Base-by-base conservation (phyloP, 805 yeast species). In the Lipomyces kockii region DNA sequence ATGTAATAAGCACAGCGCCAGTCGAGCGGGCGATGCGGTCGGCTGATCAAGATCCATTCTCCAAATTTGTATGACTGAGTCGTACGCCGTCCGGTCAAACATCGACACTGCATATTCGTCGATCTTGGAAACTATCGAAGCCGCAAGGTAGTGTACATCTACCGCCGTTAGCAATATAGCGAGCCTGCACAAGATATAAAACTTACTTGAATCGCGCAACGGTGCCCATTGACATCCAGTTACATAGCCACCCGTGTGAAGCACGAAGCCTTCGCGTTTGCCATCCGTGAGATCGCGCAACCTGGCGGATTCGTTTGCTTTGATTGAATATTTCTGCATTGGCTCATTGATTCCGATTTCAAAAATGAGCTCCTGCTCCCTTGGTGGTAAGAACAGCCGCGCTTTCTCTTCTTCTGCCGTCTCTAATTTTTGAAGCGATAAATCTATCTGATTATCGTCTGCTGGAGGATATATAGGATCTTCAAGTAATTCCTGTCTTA, bases 141-240 rank as follows among this genome's bases (percentile, higher is more conserved):
- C 29, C n/a, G 68, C 70, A 1, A 67, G 61, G 35, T 62, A 67
- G 34, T 67, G 68, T 9, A 20, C 20, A 43, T 60, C 70, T 62
- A 22, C 34, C 17, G 35, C 1, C n/a, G 46, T 27, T 22, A 61
- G 39, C 37, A 25, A 12, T 20, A 1, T n/a, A 20, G 52, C 20
- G 34, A 52, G 32, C 11, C 14, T 14, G 34, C 34, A 52, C 27
- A 11, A 25, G n/a, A 11, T 14, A 43, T n/a, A 6, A 43, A 9
- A 11, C 57, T 22, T 54, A 60, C 65, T 65, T 20, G 63, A 67
- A 20, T 64, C 60, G 12, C 22, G 25, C 29, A 43, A 20, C 11
- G 72, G 71, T 8, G 72, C 69, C 72, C 72, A 69, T 20, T 63
- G 71, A n/a, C 62, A 49, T 5, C 64, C 63, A 14, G 64, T 61